phyloP scores from a whole-genome alignment of 2,329 filamentous ascomycete genomes.

The Arthrinium phaeospermum region DNA sequence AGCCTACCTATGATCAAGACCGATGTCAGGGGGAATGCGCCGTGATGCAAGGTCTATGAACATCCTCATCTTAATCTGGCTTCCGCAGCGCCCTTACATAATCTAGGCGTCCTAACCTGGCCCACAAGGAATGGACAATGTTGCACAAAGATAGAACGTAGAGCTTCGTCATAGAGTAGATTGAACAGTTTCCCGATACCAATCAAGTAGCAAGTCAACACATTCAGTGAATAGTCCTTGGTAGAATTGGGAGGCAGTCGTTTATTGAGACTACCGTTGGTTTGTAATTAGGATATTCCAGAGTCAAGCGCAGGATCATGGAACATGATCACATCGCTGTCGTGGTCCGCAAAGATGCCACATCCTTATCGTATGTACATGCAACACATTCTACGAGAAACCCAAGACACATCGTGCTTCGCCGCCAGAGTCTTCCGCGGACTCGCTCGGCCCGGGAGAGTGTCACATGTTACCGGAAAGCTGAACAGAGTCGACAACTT shows the following conservation, averaged over 20 bases:
- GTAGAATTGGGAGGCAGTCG: not conserved
- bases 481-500: not conserved
- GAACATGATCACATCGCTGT: not conserved
- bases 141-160: not conserved
- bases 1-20: not conserved
- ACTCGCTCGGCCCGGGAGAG: not conserved
- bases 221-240: too few relatives aligned
- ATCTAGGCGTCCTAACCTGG: too few relatives aligned
- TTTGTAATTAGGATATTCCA: conserved; percentile 7
- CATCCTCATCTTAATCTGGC: not conserved
- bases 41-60: not conserved
- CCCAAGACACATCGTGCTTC: not conserved
- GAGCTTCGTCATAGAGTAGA: not conserved
- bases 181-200: too few relatives aligned
- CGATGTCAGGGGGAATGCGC: not conserved
- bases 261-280: not conserved
- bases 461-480: not conserved
- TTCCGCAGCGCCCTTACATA: too few relatives aligned
- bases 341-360: not conserved
- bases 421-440: not conserved
- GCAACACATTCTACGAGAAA: not conserved
- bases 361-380: not conserved
- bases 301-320: not conserved
- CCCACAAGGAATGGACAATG: not conserved
- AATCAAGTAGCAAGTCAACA: too few relatives aligned